Base-by-base conservation (phyloP, 2,329 filamentous ascomycete genomes). In the Nemania bipapillata region DNA sequence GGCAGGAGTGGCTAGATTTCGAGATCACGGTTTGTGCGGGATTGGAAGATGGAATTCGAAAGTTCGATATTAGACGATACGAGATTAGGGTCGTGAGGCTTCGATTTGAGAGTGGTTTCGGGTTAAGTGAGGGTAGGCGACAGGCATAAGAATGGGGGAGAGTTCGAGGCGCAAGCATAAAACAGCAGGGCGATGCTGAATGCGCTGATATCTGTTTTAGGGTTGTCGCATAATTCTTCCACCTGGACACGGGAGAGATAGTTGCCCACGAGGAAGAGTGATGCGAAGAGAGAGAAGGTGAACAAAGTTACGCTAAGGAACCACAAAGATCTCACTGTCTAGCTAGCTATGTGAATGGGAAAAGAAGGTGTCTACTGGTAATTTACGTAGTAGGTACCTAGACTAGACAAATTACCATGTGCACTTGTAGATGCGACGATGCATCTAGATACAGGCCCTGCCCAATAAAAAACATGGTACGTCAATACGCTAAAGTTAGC, bases 1-100 rank as follows among this genome's bases (percentile, higher is more conserved):
- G 70, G 71, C 76, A 69, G 66, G 75, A 68, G 56, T 9, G 42
- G 40, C 28, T 40, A 22, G 28, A 28, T 47, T 52, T 32, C 30
- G 28, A 37, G 52, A 40, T 64, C 20, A 28, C 5, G 12, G 22
- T n/a, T n/a, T n/a, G n/a, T 6, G 45, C 9, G 47, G 45, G 49
- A 24, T 24, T 50, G 8, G 24, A 28, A 24, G 22, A 24, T 49
- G 20, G 45, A 35, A 15, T 17, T 9, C 47, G 22, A 52, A 24
- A 32, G 42, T 49, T 42, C 24, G 35, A 56, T 28, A 32, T 15
- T 53, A 8, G 49, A 26, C 11, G 49, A 6, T 53, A 30, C 28
- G 17, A 28, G 28, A 11, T 50, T 24, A 12, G n/a, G 24, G 45
- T 20, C 22, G 2, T 20, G n/a, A 24, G 45, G 4, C 47, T 7